Evolutionary conservation across 2,329 filamentous ascomycete species (phyloP).

Genomic region (Triangularia setosa): DNA sequence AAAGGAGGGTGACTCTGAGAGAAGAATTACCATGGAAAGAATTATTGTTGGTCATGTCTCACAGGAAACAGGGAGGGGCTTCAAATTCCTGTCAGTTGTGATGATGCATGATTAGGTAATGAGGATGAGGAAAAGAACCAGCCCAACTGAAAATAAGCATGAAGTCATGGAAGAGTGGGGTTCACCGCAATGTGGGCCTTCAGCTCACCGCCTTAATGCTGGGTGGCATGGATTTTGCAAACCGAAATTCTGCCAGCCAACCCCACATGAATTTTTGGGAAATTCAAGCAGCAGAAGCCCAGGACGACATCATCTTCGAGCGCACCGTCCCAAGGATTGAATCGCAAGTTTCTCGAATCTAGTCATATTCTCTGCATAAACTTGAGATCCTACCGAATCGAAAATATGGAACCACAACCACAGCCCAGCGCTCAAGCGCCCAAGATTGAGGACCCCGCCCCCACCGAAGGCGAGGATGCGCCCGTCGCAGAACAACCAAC

Average conservation of each 20-base stretch:
- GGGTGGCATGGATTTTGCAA: background rate
- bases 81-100: too few species aligned
- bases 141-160: background rate
- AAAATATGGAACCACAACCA: slow-evolving; percentile 6
- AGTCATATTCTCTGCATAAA: background rate
- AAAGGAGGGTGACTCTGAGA: too few species aligned
- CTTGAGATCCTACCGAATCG: slow-evolving; percentile 7
- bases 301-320: background rate
- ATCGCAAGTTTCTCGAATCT: background rate
- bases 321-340: background rate
- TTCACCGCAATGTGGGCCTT: background rate
- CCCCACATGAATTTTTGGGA: slow-evolving; percentile 25
- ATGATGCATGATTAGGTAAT: background rate
- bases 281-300: slow-evolving; percentile 3
- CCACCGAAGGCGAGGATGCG: slow-evolving; percentile 19
- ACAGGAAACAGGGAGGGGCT: too few species aligned
- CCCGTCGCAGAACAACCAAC: background rate
- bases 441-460: slow-evolving; percentile 16
- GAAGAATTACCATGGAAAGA: too few species aligned
- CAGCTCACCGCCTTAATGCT: background rate
- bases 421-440: slow-evolving; percentile 6
- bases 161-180: background rate
- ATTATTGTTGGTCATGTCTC: too few species aligned
- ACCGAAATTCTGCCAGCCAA: slow-evolving; percentile 21
- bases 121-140: background rate